These are phyloP conservation scores for Diaporthe vaccinii DNA, from an alignment of 2,329 filamentous ascomycete genomes.

Conservation along the genomic window DNA sequence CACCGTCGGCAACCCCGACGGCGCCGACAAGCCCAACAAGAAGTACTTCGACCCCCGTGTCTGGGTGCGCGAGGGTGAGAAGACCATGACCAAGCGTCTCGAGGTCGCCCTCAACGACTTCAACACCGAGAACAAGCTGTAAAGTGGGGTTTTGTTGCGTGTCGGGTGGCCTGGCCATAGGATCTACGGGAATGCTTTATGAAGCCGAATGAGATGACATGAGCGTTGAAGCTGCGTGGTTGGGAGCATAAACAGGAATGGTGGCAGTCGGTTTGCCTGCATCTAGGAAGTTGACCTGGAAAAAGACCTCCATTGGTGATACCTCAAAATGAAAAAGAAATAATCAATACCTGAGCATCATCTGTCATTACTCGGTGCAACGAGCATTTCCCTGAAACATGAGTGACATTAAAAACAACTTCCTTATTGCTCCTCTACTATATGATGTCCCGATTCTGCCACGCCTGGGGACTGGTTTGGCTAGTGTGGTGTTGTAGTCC, in stretches of 20 bases:
- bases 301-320: conserved; percentile 19
- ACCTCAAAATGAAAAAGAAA: conserved; percentile 32
- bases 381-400: background rate
- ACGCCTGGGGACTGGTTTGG: background rate
- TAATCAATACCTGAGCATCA: conserved; percentile 9
- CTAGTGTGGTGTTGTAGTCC: background rate
- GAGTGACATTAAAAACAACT: conserved; percentile 2
- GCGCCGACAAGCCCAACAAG: conserved; percentile 98
- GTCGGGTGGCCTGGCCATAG: background rate
- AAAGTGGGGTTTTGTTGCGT: conserved; percentile 53
- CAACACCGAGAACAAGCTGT: conserved; percentile 85
- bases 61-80: conserved; percentile 97
- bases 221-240: conserved; percentile 13
- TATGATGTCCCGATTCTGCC: background rate
- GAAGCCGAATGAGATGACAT: conserved; percentile 19
- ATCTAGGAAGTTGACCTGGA: conserved; percentile 30
- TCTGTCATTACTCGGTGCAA: background rate
- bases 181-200: conserved; percentile 17
- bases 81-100: conserved; percentile 91
- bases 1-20: conserved; percentile 92
- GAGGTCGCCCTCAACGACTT: conserved; percentile 89
- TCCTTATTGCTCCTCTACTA: conserved; percentile 6
- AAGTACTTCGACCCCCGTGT: conserved; percentile 93
- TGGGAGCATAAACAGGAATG: conserved; percentile 7
- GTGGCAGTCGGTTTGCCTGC: conserved; percentile 10